Base-by-base conservation (phyloP, 495 filamentous ascomycete species). In the Aspergillus mulundensis region DNA sequence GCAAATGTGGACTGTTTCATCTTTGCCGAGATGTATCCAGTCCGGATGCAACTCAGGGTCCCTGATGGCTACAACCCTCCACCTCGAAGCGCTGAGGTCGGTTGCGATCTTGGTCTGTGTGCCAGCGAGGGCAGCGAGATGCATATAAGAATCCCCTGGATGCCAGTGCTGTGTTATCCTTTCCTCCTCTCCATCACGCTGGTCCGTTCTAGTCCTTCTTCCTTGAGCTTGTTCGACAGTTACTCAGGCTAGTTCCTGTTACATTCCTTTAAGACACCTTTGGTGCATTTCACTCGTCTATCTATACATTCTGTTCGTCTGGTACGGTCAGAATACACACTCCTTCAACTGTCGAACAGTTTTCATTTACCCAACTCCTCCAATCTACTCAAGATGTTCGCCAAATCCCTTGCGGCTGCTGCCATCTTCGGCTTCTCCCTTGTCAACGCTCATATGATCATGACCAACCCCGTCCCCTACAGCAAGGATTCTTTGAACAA, bases 401-500 rank as follows among this genome's bases (percentile, higher is more conserved):
- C 52, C 65, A 73, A 71, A 48, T 60, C 64, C 43, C 7, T 78
- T 43, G 62, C 76, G 59, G 61, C 71, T 50, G 63, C 72, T 52
- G 66, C 72, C 47, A 50, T 77, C 24, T 57, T 88, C 49, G 77
- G 78, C 40, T 68, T 79, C 47, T 66, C 84, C 15, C 65, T 78
- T 24, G 66, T 70, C 51, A 56, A 75, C 16, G 77, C 74, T 58
- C 93, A 97, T 66, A 85, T 95, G 77, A 72, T 80, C 24, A 86
- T 96, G 83, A 71, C 61, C 42, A 73, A 60, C 10, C 92, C 93
- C 0, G 73, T 79, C 32, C 91, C 91, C 1, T 95, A 81, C 58
- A 72, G 73, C 57, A 64, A 68, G 36, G 64, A 61, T 48, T 69
- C 58, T 3, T 75, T 83, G 38, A 78, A 79, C 65, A 85, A 82